Base-by-base conservation (phyloP, 768 basidiomycete genomes). In the Russula abietina region DNA sequence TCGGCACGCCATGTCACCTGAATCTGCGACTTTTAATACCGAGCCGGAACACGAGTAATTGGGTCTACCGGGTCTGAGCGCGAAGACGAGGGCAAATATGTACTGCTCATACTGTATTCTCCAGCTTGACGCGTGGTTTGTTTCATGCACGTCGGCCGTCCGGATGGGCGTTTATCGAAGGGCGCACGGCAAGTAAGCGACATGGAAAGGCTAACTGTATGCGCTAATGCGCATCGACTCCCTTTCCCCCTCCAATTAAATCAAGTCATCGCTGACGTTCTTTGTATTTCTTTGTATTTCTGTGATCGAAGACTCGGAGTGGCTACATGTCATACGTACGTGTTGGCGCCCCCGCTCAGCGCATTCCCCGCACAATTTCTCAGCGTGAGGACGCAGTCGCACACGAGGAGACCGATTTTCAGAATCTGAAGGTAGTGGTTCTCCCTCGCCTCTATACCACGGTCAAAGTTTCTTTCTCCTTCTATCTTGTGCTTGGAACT, bases 111-210 rank as follows among this genome's bases (percentile, higher is more conserved):
- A 16, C n/a, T n/a, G n/a, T n/a, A 59, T 11, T 28, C 38, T 64
- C 16, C 39, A 54, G 14, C 24, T 30, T 3, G 62, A 59, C 19
- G 53, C 46, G 11, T 64, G 62, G 62, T 9, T 55, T 24, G 57
- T n/a, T n/a, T n/a, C n/a, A n/a, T 64, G 52, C 53, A 59, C 12
- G 46, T 64, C 46, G 62, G 62, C 10, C 62, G 26, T 50, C 46
- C 49, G 17, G 58, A 59, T 59, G 62, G 62, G n/a, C n/a, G n/a
- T n/a, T n/a, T n/a, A n/a, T 64, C 57, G 62, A 59, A 49, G 3
- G 62, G 62, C 17, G 22, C 46, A 43, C 59, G 62, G 62, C 52
- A 24, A 22, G 46, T 28, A 12, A 38, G 45, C 3, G 62, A 64
- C 28, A 46, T 64, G 19, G 51, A 64, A 39, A 53, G 22, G 1